Evolutionary conservation across 495 filamentous ascomycete genomes (phyloP), one percentile per base, ranked within the genome.

Genomic region (Astrothelium macrocarpum): DNA sequence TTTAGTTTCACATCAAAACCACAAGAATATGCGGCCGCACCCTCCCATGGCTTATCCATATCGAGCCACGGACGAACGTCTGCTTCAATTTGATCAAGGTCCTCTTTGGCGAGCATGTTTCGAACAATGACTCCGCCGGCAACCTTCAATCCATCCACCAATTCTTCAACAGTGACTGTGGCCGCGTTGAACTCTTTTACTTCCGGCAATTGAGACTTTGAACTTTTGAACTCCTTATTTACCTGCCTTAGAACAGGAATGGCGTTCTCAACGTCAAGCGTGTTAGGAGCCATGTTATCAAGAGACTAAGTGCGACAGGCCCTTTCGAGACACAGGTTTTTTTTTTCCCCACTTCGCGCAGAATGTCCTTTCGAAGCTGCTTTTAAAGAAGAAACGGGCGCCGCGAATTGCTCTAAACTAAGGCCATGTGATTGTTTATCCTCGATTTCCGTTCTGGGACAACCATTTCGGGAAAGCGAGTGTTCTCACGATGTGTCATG

Each of bases 21-120:
- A 28, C 36, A 49, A 16, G 49, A 29, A n/a, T 56, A 9, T 29
- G 2, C 23, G 3, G 16, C 29, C 20, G 25, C 29, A 56, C 49
- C 49, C 49, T 56, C 49, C 49, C 49, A 56, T 25, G 49, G 49
- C 49, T 29, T 56, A 20, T 56, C 49, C 49, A 28, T 29, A 28
- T 56, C 49, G 29, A 56, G 49, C 49, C 49, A 56, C 16, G 49
- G 49, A 56, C 49, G 49, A 29, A 56, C 49, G 25, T 56, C 49
- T 29, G 49, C 49, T 56, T 56, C 49, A 16, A 56, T 56, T 20
- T 29, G 23, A 56, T 29, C 49, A 16, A 56, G 49, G 23, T 56
- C 49, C 49, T 26, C 7, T 9, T 56, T 29, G 16, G 3, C 29
- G 49, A 56, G 49, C 20, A 56, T 56, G 25, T 56, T 56, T 28